These are phyloP conservation scores for Blastobotrys elegans DNA, from an alignment of 1,139 yeast genomes.

Conservation along the genomic window DNA sequence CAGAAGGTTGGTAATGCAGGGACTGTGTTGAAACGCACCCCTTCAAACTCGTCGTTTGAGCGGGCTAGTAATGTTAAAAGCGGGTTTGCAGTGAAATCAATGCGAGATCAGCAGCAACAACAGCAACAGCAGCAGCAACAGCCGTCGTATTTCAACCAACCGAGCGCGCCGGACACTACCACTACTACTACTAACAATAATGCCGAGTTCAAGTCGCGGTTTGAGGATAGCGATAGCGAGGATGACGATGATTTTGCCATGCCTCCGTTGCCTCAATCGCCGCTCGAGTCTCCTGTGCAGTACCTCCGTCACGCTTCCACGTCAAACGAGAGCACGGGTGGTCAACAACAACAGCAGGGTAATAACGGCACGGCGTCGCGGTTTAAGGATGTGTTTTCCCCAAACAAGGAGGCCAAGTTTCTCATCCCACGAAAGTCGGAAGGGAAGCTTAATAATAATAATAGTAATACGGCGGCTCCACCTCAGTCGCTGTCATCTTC, in stretches of 20 bases:
- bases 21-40: slow-evolving; percentile 14
- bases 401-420: slow-evolving; percentile 27
- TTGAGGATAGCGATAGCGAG: slow-evolving; percentile 31
- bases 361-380: slow-evolving; percentile 3
- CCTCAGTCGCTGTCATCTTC: background rate
- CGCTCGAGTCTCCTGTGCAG: slow-evolving; percentile 8
- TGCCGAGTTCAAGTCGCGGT: slow-evolving; percentile 30
- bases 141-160: slow-evolving; percentile 6
- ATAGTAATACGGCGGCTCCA: background rate
- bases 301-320: slow-evolving; percentile 3
- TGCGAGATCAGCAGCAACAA: slow-evolving; percentile 14
- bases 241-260: slow-evolving; percentile 23
- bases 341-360: background rate
- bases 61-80: slow-evolving; percentile 4
- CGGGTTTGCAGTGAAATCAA: slow-evolving; percentile 22
- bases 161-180: too few relatives aligned
- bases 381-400: slow-evolving; percentile 30
- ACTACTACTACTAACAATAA: background rate
- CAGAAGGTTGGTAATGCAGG: background rate
- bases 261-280: slow-evolving; percentile 13
- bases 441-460: too few relatives aligned
- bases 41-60: slow-evolving; percentile 20
- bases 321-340: background rate
- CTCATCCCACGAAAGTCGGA: slow-evolving; percentile 20
- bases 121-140: background rate